Percentiles rank a stretch among this genome's conserved stretches.
These are phyloP conservation scores for Nepenthes alata DNA, from an alignment of 179 eudicot species.

Conservation along the genomic window DNA sequence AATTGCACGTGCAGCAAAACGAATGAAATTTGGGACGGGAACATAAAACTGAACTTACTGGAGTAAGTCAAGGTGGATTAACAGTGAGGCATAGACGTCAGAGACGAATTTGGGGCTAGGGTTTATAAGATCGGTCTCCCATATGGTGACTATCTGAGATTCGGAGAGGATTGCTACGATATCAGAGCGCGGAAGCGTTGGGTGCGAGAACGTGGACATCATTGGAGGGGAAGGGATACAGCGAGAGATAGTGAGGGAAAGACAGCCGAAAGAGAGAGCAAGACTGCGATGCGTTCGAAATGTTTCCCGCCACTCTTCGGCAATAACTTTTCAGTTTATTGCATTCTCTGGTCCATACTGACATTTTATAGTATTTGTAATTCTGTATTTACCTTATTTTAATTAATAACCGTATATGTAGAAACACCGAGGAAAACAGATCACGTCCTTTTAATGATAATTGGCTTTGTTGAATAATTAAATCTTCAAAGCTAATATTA, in stretches of 20 bases:
- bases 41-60: conserved; percentile 2
- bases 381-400: too few species aligned
- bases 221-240: background rate
- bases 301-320: too few species aligned
- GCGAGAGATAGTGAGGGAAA: background rate
- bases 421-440: too few species aligned
- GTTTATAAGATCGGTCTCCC: conserved; percentile 41
- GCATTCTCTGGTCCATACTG: too few species aligned
- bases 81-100: conserved; percentile 40
- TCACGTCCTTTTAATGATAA: too few species aligned
- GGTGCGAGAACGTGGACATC: conserved; percentile 43
- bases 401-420: too few species aligned
- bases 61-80: conserved; percentile 34
- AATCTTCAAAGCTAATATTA: too few species aligned
- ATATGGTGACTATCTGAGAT: conserved; percentile 27
- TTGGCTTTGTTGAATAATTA: too few species aligned
- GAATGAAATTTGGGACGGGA: background rate
- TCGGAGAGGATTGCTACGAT: conserved; percentile 31
- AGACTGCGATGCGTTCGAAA: too few species aligned
- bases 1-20: background rate
- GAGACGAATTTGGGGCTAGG: conserved; percentile 44
- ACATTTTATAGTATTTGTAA: too few species aligned
- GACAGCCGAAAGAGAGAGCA: too few species aligned
- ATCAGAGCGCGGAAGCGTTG: conserved; percentile 39
- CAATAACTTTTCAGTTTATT: too few species aligned